Percentiles rank a stretch among this genome's conserved stretches.
Conservation (phyloP, 1,284 basidiomycete species). For the Neolentinus lepideus region DNA sequence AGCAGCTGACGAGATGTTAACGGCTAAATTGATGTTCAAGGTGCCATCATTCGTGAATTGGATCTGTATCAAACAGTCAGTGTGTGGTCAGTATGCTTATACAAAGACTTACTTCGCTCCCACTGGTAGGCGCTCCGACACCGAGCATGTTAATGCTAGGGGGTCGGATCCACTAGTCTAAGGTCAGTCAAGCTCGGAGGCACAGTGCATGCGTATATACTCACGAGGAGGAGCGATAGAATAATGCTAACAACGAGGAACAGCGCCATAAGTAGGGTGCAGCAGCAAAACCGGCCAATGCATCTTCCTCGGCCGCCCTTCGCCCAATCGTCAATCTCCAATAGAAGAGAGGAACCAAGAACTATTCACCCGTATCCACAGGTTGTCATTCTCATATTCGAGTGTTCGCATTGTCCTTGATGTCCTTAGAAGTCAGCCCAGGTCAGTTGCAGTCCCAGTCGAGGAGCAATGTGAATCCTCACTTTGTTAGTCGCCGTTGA, state of each 20-base stretch:
- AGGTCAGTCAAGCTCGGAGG: conserved; percentile 1
- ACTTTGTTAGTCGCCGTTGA: not conserved
- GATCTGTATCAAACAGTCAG: conserved; percentile 13
- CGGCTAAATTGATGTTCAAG: conserved; percentile 54
- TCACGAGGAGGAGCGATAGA: conserved; percentile 65
- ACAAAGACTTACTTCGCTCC: conserved; percentile 32
- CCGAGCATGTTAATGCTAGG: conserved; percentile 64
- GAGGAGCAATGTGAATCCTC: conserved; percentile 3
- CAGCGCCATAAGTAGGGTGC: conserved; percentile 55
- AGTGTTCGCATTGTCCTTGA: conserved; percentile 9
- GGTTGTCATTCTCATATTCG: conserved; percentile 34
- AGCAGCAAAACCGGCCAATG: conserved; percentile 62
- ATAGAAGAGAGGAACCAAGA: conserved; percentile 1
- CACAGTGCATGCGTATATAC: conserved; percentile 16
- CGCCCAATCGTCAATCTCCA: conserved; percentile 1
- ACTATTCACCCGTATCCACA: conserved; percentile 53
- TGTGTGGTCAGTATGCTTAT: conserved; percentile 15
- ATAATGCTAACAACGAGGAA: conserved; percentile 66
- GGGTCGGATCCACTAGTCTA: conserved; percentile 67
- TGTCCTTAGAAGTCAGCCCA: conserved; percentile 3
- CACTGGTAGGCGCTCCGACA: conserved; percentile 34
- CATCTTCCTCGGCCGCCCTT: conserved; percentile 53
- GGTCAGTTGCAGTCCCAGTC: conserved; percentile 21
- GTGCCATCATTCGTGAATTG: conserved; percentile 27
- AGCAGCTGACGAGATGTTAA: conserved; percentile 47